Conservation (phyloP, 192 early-diverging fungal species). For the Allomyces macrogynus region DNA sequence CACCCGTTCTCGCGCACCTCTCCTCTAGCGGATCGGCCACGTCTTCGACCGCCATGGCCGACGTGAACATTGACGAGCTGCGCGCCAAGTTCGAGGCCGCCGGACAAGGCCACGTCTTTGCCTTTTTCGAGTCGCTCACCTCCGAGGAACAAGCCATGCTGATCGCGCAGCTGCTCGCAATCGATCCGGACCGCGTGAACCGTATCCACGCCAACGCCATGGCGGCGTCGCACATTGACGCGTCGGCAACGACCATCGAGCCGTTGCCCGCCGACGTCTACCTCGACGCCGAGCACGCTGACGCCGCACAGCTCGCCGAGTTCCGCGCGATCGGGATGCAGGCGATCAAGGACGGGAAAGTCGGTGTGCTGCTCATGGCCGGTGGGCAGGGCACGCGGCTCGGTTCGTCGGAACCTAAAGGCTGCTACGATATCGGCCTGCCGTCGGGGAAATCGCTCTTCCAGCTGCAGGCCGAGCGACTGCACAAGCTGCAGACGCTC, state of each 20-base stretch:
- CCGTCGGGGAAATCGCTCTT: constrained; percentile 78
- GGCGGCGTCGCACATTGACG: constrained; percentile 18
- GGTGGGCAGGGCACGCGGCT: constrained; percentile 77
- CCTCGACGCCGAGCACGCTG: constrained; percentile 25
- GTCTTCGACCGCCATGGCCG: too few species aligned
- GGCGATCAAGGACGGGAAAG: constrained; percentile 67
- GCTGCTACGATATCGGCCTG: constrained; percentile 83
- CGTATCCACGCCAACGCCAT: constrained; percentile 61
- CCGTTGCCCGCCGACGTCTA: constrained; percentile 55
- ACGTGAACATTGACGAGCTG: constrained; percentile 14
- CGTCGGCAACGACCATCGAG: constrained; percentile 19
- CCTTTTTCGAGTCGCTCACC: constrained; percentile 49
- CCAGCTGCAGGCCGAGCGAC: constrained; percentile 86
- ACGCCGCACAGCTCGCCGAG: constrained; percentile 25
- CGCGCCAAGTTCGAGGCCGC: constrained; percentile 41
- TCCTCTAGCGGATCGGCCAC: too few species aligned
- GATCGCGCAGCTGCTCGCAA: constrained; percentile 37
- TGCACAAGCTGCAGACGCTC: constrained; percentile 59
- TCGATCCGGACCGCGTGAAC: constrained; percentile 68
- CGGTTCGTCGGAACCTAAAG: constrained; percentile 71
- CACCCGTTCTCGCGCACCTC: too few species aligned
- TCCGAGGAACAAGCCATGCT: constrained; percentile 32
- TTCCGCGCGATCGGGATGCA: constrained; percentile 60
- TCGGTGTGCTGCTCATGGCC: constrained; percentile 82
- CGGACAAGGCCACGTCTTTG: constrained; percentile 75